Conservation (phyloP, 2,329 filamentous ascomycete species). For the Erysiphe pulchra region DNA sequence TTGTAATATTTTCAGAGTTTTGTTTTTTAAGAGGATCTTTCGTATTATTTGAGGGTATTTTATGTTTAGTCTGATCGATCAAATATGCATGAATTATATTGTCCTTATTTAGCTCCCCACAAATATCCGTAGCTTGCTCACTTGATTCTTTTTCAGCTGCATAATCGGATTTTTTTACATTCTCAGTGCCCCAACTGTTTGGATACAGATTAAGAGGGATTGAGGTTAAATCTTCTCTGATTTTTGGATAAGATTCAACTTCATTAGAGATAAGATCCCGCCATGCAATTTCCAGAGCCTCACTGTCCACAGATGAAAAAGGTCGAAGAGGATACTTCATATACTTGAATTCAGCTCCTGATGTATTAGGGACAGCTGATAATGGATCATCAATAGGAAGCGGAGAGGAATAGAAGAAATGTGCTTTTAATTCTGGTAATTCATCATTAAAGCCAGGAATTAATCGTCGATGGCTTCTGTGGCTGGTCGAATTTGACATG, state of each 20-base stretch:
- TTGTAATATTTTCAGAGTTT: no score
- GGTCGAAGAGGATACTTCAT: conserved; percentile 41
- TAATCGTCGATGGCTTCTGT: no score
- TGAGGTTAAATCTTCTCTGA: not conserved
- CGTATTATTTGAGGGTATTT: no score
- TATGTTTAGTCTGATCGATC: no score
- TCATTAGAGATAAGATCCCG: conserved; percentile 20
- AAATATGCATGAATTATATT: no score
- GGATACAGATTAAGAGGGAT: not conserved
- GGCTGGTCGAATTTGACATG: no score
- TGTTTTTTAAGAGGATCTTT: no score
- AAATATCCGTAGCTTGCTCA: no score
- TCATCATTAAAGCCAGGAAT: conserved; percentile 14
- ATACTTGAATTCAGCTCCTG: conserved; percentile 22
- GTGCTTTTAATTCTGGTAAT: conserved; percentile 35
- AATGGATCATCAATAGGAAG: conserved; percentile 73
- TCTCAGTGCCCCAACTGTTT: no score
- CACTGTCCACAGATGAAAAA: conserved; percentile 57
- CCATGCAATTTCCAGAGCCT: conserved; percentile 59
- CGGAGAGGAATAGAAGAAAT: conserved; percentile 68
- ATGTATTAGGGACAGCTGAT: conserved; percentile 32
- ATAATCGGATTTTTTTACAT: no score
- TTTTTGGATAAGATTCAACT: not conserved
- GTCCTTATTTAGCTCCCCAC: no score
- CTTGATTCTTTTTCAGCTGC: no score